These are phyloP conservation scores for Xylaria sp. DNA, from an alignment of 2,329 filamentous ascomycete genomes.

Conservation along the genomic window DNA sequence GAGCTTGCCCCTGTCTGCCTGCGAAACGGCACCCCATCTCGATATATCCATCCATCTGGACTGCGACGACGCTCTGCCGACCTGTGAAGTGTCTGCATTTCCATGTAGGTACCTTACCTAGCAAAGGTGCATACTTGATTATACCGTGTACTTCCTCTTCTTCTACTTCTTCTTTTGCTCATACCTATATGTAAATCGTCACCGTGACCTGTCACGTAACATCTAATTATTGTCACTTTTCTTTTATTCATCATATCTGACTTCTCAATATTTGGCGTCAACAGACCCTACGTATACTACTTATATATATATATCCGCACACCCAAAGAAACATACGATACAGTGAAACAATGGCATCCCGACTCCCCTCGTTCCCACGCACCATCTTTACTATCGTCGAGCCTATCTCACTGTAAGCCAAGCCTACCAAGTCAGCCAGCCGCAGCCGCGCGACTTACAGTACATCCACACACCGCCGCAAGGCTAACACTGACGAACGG, in stretches of 20 bases:
- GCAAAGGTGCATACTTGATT: neutral
- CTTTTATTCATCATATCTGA: constrained; percentile 17
- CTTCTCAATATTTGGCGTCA: constrained; percentile 14
- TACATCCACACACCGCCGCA: neutral
- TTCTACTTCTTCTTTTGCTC: neutral
- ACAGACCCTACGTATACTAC: constrained; percentile 2
- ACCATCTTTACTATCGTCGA: constrained; percentile 75
- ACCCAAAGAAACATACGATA: neutral
- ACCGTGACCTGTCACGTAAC: constrained; percentile 19
- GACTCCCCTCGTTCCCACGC: constrained; percentile 72
- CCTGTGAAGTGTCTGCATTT: neutral
- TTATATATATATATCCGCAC: constrained; percentile 8
- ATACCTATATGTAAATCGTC: neutral
- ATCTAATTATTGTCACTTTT: neutral
- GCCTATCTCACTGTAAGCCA: constrained; percentile 72
- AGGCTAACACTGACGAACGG: neutral
- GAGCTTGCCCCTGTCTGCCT: no score
- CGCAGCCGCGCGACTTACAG: neutral
- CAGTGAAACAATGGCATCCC: constrained; percentile 64
- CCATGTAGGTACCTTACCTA: neutral
- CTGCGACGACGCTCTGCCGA: no score
- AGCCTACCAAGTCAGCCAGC: no score
- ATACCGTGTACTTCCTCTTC: no score
- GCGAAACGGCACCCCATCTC: no score
- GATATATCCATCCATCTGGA: no score